Evolutionary conservation across 78 protist species (phyloP).

Genomic region (Speleostelium caveatum): DNA sequence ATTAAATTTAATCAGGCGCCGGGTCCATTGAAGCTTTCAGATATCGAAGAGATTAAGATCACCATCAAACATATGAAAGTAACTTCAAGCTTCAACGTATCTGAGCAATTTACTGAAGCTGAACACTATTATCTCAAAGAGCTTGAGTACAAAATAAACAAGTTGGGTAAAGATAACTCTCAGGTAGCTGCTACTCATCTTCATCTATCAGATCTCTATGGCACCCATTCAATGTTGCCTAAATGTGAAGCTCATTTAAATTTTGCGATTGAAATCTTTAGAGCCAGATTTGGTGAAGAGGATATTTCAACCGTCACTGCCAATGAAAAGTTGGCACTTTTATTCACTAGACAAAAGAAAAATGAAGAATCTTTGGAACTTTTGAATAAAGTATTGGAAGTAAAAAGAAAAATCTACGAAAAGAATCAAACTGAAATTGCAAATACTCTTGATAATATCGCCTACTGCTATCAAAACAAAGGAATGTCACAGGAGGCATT

Average conservation of each 20-base stretch:
- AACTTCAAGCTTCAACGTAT: conserved; percentile 30
- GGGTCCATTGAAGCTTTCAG: background rate
- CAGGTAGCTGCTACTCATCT: conserved; percentile 61
- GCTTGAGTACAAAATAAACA: conserved; percentile 23
- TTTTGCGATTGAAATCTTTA: conserved; percentile 24
- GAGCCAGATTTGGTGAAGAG: conserved; percentile 22
- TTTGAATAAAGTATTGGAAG: conserved; percentile 8
- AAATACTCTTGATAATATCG: conserved; percentile 57
- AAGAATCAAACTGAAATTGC: conserved; percentile 31
- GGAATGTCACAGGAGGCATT: conserved; percentile 16
- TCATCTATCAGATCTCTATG: conserved; percentile 57
- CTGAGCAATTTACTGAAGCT: conserved; percentile 51
- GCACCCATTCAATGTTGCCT: background rate
- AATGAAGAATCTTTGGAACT: conserved; percentile 5
- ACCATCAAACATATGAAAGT: conserved; percentile 70
- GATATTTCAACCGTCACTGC: conserved; percentile 25
- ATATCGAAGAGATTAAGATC: conserved; percentile 25
- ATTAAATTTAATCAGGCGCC: background rate
- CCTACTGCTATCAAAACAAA: conserved; percentile 50
- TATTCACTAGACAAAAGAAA: conserved; percentile 41
- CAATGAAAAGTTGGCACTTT: conserved; percentile 38
- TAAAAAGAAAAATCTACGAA: background rate
- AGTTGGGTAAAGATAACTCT: conserved; percentile 42
- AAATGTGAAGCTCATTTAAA: conserved; percentile 16
- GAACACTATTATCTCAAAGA: conserved; percentile 51